Base-by-base conservation (phyloP, 2,329 filamentous ascomycete species). In the Neofusicoccum cordaticola region DNA sequence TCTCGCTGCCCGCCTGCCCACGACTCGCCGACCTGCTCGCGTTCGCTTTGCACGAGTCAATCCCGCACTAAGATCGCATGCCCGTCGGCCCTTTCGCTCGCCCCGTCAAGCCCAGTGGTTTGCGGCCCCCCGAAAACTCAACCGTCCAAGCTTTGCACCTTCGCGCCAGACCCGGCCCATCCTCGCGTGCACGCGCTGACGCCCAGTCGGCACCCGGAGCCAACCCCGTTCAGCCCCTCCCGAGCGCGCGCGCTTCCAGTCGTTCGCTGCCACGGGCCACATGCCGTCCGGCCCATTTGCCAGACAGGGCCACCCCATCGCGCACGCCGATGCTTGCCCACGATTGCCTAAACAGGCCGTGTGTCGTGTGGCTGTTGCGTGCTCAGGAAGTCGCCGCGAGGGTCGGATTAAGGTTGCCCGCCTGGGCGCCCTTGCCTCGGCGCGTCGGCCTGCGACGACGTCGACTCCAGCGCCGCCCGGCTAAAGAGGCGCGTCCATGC, bases 11-110 rank as follows among this genome's bases (percentile, higher is more conserved):
- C 56, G n/a, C 42, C 11, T 4, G 42, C 31, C 56, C 56, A 47
- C 56, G 56, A 60, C 41, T 60, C 56, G 56, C 42, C 31, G n/a
- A 1, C 22, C 7, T 3, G 35, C 22, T 60, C 56, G 56, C 56
- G 42, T 60, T 48, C 56, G 56, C 27, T 60, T 60, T 60, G 13
- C 56, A 60, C 42, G 56, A 60, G 56, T 60, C 56, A 47, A 22
- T 13, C 5, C 6, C 22, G n/a, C 56, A 11, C 56, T 47, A 60
- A 19, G 19, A 2, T 42, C 19, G 31, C 12, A 31, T 57, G 52
- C 56, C 52, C 56, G 56, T 47, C 53, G 53, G 12, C 12, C 37
- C 22, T 44, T n/a, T 31, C 17, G 41, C n/a, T n/a, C 35, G 35
- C 35, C 12, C 35, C 35, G 35, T 9, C 35, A 39, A 39, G 8